phyloP scores from a whole-genome alignment of 805 yeast genomes.

The Debaryomyces maramus region DNA sequence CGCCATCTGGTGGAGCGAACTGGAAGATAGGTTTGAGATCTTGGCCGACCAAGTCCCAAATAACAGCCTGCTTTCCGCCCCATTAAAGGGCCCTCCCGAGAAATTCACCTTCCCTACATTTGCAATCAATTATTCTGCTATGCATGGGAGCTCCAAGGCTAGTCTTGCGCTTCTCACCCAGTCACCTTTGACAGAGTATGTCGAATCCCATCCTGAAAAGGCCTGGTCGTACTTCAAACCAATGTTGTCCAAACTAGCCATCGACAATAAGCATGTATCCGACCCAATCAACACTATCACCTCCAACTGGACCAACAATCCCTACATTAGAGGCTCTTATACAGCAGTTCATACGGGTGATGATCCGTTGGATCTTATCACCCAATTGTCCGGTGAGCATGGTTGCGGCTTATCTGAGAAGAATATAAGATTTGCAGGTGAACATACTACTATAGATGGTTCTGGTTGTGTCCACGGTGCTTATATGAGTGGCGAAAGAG shows the following conservation, averaged over 20 bases:
- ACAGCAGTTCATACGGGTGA: conserved; percentile 68
- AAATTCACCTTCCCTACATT: conserved; percentile 62
- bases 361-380: conserved; percentile 62
- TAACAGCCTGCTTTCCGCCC: neutral
- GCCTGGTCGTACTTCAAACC: conserved; percentile 65
- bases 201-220: conserved; percentile 48
- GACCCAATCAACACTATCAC: conserved; percentile 39
- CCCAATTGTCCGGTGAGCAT: conserved; percentile 54
- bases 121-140: conserved; percentile 58
- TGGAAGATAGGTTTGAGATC: conserved; percentile 41
- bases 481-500: conserved; percentile 70
- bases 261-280: conserved; percentile 12
- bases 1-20: conserved; percentile 43
- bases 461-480: conserved; percentile 95
- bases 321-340: conserved; percentile 79
- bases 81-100: conserved; percentile 26
- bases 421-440: conserved; percentile 82
- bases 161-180: conserved; percentile 68
- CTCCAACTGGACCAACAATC: conserved; percentile 79
- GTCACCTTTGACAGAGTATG: conserved; percentile 65
- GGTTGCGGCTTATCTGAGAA: conserved; percentile 38
- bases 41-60: conserved; percentile 12
- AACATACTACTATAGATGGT: conserved; percentile 82
- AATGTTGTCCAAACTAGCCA: conserved; percentile 34
- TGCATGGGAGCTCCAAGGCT: conserved; percentile 41